A percentile compares a stretch with the other conserved stretches of the same genome.
Evolutionary conservation across 1,284 basidiomycete species (phyloP).

Genomic region (Caloboletus firmus): DNA sequence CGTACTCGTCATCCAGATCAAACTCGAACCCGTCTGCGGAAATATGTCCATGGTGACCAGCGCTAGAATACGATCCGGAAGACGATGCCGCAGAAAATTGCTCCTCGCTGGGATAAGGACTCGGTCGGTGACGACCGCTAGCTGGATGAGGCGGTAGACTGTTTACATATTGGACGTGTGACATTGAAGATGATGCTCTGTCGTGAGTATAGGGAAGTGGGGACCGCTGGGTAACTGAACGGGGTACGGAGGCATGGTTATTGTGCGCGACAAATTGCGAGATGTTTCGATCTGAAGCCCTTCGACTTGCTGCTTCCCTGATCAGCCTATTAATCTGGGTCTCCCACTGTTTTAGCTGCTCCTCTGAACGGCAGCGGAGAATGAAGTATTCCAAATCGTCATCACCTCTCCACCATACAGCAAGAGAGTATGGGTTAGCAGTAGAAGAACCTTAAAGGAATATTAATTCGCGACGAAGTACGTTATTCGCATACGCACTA

Average conservation of each 20-base stretch:
- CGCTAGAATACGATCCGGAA: constrained; percentile 38
- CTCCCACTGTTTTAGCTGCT: constrained; percentile 93
- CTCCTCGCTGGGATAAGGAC: constrained; percentile 45
- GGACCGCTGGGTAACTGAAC: constrained; percentile 29
- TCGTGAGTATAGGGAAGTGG: constrained; percentile 43
- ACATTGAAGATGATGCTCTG: constrained; percentile 42
- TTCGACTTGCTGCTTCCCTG: constrained; percentile 61
- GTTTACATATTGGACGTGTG: constrained; percentile 31
- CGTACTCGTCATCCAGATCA: constrained; percentile 69
- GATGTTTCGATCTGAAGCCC: constrained; percentile 58
- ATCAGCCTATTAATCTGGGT: constrained; percentile 86
- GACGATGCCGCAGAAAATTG: constrained; percentile 34
- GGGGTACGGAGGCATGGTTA: constrained; percentile 28
- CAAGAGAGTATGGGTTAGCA: constrained; percentile 62
- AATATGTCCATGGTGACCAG: constrained; percentile 59
- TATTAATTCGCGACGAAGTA: constrained; percentile 9
- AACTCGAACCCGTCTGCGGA: constrained; percentile 65
- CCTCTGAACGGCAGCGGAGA: constrained; percentile 89
- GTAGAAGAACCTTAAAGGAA: constrained; percentile 41
- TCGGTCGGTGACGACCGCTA: constrained; percentile 39
- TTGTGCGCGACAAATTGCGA: constrained; percentile 41
- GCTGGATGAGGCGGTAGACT: constrained; percentile 40
- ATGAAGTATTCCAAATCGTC: constrained; percentile 93
- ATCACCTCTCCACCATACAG: constrained; percentile 94
- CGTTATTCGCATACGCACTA: constrained; percentile 47